A percentile compares a stretch with the other conserved stretches of the same genome.
Evolutionary conservation across 345 rosid genomes (phyloP).

Genomic region (Hibiscus tridactylites): DNA sequence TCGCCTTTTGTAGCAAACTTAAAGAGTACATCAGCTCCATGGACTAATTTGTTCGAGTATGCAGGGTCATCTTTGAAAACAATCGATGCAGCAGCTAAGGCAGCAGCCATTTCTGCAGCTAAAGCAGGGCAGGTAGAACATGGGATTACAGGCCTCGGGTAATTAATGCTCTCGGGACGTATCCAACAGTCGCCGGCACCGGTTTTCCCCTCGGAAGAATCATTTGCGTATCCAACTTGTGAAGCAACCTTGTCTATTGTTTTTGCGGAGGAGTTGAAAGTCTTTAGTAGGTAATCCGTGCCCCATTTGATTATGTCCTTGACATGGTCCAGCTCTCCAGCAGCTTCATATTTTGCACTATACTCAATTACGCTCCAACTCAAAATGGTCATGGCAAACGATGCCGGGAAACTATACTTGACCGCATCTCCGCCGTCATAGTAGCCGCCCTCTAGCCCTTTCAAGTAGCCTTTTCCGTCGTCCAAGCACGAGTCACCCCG

Average conservation of each 20-base stretch:
- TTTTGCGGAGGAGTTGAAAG: conserved; percentile 72
- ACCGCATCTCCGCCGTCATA: conserved; percentile 95
- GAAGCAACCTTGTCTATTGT: conserved; percentile 39
- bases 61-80: conserved; percentile 85
- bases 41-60: conserved; percentile 83
- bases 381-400: conserved; percentile 93
- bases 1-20: conserved; percentile 59
- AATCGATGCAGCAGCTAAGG: conserved; percentile 85
- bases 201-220: conserved; percentile 57
- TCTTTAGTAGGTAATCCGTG: conserved; percentile 85
- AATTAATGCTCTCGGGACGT: conserved; percentile 94
- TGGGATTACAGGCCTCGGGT: conserved; percentile 45
- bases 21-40: conserved; percentile 72
- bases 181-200: conserved; percentile 93
- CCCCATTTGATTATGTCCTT: conserved; percentile 95
- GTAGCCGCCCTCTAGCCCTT: conserved; percentile 77
- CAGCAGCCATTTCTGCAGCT: conserved; percentile 98
- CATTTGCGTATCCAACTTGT: conserved; percentile 79
- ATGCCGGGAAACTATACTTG: conserved; percentile 73
- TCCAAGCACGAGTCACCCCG: conserved; percentile 71
- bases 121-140: conserved; percentile 82
- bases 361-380: conserved; percentile 98
- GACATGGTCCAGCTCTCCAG: conserved; percentile 81
- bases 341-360: conserved; percentile 78
- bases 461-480: conserved; percentile 65